Percentiles rank a stretch among this genome's conserved stretches.
phyloP scores from a whole-genome alignment of 2,329 filamentous ascomycete genomes.

The Aspergillus viridinutans region DNA sequence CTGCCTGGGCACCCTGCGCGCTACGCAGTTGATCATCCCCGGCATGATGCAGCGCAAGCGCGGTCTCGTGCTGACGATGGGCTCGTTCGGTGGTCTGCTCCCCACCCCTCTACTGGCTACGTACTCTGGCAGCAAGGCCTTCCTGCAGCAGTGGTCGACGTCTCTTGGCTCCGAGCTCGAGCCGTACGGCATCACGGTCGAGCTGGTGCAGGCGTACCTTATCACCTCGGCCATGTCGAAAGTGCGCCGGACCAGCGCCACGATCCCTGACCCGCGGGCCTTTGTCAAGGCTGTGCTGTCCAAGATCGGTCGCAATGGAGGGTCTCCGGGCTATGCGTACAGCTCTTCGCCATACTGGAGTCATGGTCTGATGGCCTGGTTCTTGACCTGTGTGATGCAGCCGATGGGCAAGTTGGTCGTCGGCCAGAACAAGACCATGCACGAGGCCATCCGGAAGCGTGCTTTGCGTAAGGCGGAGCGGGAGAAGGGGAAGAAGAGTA shows the following conservation, averaged over 20 bases:
- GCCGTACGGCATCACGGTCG: constrained; percentile 76
- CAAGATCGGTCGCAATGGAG: constrained; percentile 75
- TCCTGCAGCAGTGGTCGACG: constrained; percentile 93
- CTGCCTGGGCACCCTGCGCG: constrained; percentile 81
- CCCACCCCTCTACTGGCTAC: constrained; percentile 91
- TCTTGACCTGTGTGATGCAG: constrained; percentile 59
- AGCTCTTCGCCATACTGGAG: constrained; percentile 93
- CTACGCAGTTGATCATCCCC: constrained; percentile 80
- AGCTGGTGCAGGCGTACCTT: constrained; percentile 86
- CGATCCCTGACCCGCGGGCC: constrained; percentile 74
- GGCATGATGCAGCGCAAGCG: constrained; percentile 78
- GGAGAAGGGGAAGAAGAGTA: constrained; percentile 58
- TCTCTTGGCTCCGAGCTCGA: constrained; percentile 79
- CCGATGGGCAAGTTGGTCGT: constrained; percentile 56
- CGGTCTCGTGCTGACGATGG: constrained; percentile 94
- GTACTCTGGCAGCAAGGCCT: constrained; percentile 96
- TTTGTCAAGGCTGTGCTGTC: constrained; percentile 76
- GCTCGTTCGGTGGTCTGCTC: constrained; percentile 87
- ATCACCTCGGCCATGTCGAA: constrained; percentile 98
- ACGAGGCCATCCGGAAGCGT: constrained; percentile 74
- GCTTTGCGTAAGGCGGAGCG: constrained; percentile 80
- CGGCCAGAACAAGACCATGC: constrained; percentile 64
- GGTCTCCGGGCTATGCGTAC: constrained; percentile 72
- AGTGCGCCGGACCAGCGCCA: constrained; percentile 70
- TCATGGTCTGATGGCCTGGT: constrained; percentile 85